Conservation (phyloP, 208 protist genomes). For the Trypanosoma boissoni region DNA sequence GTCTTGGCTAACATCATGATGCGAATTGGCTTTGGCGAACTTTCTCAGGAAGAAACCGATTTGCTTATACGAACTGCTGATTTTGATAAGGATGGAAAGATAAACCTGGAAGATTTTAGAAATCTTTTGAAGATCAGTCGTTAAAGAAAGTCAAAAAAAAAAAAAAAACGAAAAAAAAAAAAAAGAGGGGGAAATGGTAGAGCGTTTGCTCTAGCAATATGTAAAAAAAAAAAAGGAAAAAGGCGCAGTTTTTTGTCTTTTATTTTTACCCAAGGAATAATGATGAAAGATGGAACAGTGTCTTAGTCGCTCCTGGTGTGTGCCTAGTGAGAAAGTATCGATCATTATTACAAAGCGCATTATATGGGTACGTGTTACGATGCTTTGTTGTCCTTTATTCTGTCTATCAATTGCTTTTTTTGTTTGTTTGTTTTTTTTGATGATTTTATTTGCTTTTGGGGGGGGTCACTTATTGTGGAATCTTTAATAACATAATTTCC, state of each 20-base stretch:
- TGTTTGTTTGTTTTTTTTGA: no score
- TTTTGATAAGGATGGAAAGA: conserved; percentile 90
- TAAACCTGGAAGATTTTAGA: conserved; percentile 89
- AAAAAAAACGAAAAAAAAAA: conserved; percentile 2
- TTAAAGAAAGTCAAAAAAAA: conserved; percentile 34
- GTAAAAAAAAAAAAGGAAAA: conserved; percentile 19
- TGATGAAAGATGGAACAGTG: not conserved
- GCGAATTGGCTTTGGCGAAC: conserved; percentile 80
- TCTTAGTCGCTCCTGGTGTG: no score
- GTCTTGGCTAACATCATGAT: conserved; percentile 84
- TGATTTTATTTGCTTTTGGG: no score
- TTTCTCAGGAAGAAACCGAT: conserved; percentile 80
- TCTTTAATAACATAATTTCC: no score
- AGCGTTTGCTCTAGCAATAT: not conserved
- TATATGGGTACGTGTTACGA: no score
- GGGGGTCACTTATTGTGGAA: no score
- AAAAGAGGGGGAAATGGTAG: not conserved
- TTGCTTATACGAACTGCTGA: conserved; percentile 91
- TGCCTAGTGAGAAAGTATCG: no score
- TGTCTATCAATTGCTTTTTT: no score
- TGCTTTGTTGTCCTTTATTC: no score
- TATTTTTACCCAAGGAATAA: not conserved
- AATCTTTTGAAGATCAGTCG: conserved; percentile 66
- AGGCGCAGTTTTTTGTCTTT: no score
- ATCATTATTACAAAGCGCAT: no score